Conservation (phyloP, 768 basidiomycete species). For the Agaricus sinodeliciosus region DNA sequence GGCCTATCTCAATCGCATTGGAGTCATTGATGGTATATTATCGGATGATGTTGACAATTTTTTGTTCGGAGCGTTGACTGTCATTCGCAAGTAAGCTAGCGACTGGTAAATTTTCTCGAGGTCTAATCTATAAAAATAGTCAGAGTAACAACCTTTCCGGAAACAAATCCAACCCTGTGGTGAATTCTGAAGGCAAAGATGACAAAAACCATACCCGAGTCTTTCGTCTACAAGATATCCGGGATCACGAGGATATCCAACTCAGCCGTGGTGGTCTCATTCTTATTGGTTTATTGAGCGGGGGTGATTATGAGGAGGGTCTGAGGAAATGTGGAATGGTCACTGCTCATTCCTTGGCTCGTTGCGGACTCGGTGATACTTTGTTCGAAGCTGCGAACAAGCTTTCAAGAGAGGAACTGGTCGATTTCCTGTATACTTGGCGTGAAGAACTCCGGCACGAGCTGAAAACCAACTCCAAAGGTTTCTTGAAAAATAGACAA, state of each 20-base stretch:
- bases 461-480: conserved; percentile 61
- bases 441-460: conserved; percentile 53
- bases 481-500: conserved; percentile 58
- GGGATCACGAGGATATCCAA: conserved; percentile 29
- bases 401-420: conserved; percentile 36
- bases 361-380: conserved; percentile 73
- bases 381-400: conserved; percentile 54
- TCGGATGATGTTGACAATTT: conserved; percentile 94
- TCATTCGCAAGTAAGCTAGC: conserved; percentile 73
- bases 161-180: conserved; percentile 54
- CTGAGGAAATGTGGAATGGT: conserved; percentile 60
- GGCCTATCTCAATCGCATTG: conserved; percentile 76
- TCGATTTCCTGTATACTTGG: conserved; percentile 57
- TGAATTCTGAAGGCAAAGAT: conserved; percentile 62
- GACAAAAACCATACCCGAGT: conserved; percentile 64
- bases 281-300: conserved; percentile 78
- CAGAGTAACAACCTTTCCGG: conserved; percentile 69
- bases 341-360: conserved; percentile 73
- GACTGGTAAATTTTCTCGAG: not conserved
- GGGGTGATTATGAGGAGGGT: conserved; percentile 84
- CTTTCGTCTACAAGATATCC: conserved; percentile 35
- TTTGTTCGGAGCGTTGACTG: conserved; percentile 77
- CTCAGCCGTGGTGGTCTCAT: conserved; percentile 71
- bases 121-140: conserved; percentile 27
- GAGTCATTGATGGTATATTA: conserved; percentile 80